A percentile compares a stretch with the other conserved stretches of the same genome.
phyloP scores from a whole-genome alignment of 345 rosid genomes.

The Lepidium aucheri region DNA sequence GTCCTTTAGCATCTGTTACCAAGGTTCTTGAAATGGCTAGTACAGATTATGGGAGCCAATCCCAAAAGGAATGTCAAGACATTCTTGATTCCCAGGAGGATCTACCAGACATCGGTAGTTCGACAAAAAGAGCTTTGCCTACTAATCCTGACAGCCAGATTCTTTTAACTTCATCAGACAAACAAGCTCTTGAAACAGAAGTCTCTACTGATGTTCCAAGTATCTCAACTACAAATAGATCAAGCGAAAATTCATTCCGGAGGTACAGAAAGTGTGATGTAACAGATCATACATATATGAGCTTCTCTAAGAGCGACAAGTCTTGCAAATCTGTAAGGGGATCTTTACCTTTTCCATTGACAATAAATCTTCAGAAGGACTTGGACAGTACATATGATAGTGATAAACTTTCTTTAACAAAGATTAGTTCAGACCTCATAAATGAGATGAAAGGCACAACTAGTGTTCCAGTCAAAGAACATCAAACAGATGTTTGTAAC shows the following conservation, averaged over 20 bases:
- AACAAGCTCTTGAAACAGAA: constrained; percentile 40
- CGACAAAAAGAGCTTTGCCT: constrained; percentile 30
- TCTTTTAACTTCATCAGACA: constrained; percentile 30
- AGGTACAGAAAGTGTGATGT: constrained; percentile 34
- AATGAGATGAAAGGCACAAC: constrained; percentile 28
- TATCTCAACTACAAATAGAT: constrained; percentile 23
- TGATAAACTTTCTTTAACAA: constrained; percentile 28
- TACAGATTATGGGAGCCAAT: constrained; percentile 67
- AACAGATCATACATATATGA: constrained; percentile 20
- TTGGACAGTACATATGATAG: constrained; percentile 16
- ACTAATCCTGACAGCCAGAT: constrained; percentile 18
- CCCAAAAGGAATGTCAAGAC: constrained; percentile 93
- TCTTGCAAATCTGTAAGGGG: constrained; percentile 51
- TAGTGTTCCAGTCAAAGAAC: constrained; percentile 22
- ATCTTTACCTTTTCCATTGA: constrained; percentile 44
- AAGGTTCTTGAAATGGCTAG: constrained; percentile 75
- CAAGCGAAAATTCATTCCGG: constrained; percentile 34
- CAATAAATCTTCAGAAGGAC: constrained; percentile 29
- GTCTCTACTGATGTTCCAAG: constrained; percentile 41
- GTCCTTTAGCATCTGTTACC: constrained; percentile 59
- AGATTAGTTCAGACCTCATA: constrained; percentile 18
- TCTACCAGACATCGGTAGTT: constrained; percentile 32
- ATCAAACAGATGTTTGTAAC: constrained; percentile 26
- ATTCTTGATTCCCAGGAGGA: constrained; percentile 87
- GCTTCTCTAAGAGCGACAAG: constrained; percentile 29